These are phyloP conservation scores for Penicillium sp. DNA, from an alignment of 2,329 filamentous ascomycete species.

Conservation along the genomic window DNA sequence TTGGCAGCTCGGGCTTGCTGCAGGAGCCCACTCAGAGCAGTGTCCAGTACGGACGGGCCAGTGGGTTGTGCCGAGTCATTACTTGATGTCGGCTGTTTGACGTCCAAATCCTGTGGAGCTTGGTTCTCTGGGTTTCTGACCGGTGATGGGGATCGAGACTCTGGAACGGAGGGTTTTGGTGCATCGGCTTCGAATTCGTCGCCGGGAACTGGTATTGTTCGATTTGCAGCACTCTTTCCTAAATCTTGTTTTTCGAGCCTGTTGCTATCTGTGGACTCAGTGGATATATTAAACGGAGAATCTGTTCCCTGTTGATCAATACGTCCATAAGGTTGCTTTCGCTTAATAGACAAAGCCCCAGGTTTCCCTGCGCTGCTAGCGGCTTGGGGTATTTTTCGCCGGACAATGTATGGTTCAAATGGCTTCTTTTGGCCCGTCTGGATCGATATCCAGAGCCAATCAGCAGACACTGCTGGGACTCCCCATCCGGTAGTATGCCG, in stretches of 20 bases:
- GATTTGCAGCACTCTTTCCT: conserved; percentile 5
- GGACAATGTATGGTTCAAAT: conserved; percentile 48
- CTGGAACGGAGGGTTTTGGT: conserved; percentile 21
- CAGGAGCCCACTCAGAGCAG: conserved; percentile 43
- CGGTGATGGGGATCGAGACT: conserved; percentile 28
- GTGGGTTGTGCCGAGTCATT: conserved; percentile 13
- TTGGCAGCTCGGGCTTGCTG: conserved; percentile 40
- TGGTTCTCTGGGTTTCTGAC: conserved; percentile 9
- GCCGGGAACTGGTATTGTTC: conserved; percentile 14
- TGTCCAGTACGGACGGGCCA: conserved; percentile 34
- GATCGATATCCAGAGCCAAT: conserved; percentile 86
- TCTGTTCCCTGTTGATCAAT: conserved; percentile 1
- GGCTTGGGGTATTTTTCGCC: conserved; percentile 26
- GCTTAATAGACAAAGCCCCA: conserved; percentile 21
- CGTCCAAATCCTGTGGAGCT: conserved; percentile 9
- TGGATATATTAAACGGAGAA: neutral
- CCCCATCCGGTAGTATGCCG: conserved; percentile 71
- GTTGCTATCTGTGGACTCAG: neutral
- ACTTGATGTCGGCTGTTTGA: conserved; percentile 20
- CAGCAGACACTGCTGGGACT: conserved; percentile 75
- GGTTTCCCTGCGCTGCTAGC: conserved; percentile 20
- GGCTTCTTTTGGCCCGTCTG: conserved; percentile 50
- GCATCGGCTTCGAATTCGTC: conserved; percentile 19
- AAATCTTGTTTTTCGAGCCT: neutral
- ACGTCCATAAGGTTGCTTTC: conserved; percentile 9